phyloP scores from a whole-genome alignment of 805 yeast species.

The Vanderwaltozyma verrucispora region DNA sequence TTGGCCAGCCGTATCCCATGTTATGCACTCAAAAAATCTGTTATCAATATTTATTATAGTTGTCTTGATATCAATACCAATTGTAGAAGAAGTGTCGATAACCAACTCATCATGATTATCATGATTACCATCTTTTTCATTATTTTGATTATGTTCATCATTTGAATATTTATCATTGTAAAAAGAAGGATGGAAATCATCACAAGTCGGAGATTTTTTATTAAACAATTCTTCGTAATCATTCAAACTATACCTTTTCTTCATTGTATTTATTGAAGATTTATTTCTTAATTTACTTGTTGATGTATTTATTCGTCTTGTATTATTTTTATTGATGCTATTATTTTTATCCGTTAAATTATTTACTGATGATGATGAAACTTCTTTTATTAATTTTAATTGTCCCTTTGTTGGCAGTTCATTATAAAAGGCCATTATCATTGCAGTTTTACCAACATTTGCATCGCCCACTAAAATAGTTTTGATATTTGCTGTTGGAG shows the following conservation, averaged over 20 bases:
- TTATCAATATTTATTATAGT: slow-evolving; percentile 36
- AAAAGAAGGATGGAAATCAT: not conserved
- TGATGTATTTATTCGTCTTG: slow-evolving; percentile 2
- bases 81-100: slow-evolving; percentile 31
- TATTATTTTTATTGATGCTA: slow-evolving; percentile 1
- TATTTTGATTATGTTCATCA: not conserved
- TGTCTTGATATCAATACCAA: slow-evolving; percentile 39
- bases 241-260: slow-evolving; percentile 25
- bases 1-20: slow-evolving; percentile 46
- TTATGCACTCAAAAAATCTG: slow-evolving; percentile 33
- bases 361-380: not conserved
- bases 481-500: slow-evolving; percentile 23
- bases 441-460: slow-evolving; percentile 40
- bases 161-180: slow-evolving; percentile 4
- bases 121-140: too few relatives aligned
- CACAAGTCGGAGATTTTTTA: slow-evolving; percentile 6
- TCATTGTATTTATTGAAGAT: slow-evolving; percentile 3
- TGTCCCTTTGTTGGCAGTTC: slow-evolving; percentile 24
- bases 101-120: slow-evolving; percentile 25
- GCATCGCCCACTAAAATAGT: slow-evolving; percentile 36
- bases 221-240: slow-evolving; percentile 26
- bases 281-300: not conserved
- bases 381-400: slow-evolving; percentile 3
- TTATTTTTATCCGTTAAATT: too few relatives aligned
- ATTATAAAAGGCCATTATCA: slow-evolving; percentile 34